Base-by-base conservation (phyloP, 1,284 basidiomycete species). In the Amylostereum chailletii region DNA sequence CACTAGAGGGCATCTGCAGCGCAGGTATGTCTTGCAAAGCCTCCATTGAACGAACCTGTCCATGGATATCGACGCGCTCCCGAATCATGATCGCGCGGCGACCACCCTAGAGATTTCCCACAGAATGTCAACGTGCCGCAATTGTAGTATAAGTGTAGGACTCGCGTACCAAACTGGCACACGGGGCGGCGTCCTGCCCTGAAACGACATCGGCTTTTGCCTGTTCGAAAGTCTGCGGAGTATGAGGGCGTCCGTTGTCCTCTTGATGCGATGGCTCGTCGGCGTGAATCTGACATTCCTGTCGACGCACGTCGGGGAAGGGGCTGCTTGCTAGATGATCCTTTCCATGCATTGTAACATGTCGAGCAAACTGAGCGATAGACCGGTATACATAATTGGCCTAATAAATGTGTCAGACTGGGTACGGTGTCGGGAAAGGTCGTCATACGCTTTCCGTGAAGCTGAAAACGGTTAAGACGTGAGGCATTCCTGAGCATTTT, bases 11-110 rank as follows among this genome's bases (percentile, higher is more conserved):
- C 41, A 94, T 65, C 5, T 71, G 72, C 40, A 95, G 70, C 0
- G 81, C 86, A 4, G 69, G 65, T 0, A 98, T 71, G 43, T 86
- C 77, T 1, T 72, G 64, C 52, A 77, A 75, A 0, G 82, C 72
- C 60, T 97, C 94, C 55, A 99, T 74, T 0, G 86, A 76, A 7
- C 94, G 81, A 11, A 91, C 74, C 5, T 80, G 66, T 5, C 95
- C 95, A 27, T 75, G 72, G 3, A 85, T 83, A 19, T 86, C 83
- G 26, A 98, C 83, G 8, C 95, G 81, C 65, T 98, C 94, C 34
- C 94, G 79, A 53, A 98, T 90, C 76, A 87, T 84, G 31, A 64
- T 36, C 19, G 19, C 19, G 19, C 19, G 19, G 19, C 19, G 19
- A 19, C 19, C 19, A 19, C 60, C 8, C 58, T 57, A 3, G 62